Evolutionary conservation across 495 filamentous ascomycete genomes (phyloP).

Genomic region (Chaetomium fimeti): DNA sequence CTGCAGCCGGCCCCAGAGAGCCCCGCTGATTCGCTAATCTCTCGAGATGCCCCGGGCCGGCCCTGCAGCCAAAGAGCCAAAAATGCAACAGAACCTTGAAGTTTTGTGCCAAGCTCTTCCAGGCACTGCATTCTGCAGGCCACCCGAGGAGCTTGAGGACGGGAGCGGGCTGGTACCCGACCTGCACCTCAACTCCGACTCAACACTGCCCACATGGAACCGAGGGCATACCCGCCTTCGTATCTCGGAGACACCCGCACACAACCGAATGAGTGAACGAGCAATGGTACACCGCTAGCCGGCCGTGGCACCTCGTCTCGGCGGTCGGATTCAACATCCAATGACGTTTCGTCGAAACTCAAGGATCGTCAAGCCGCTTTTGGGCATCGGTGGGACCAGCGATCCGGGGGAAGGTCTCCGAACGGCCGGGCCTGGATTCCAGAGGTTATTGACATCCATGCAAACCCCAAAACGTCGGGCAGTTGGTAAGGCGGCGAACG

Average conservation of each 20-base stretch:
- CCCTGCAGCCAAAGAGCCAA: not conserved
- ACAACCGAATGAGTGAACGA: not conserved
- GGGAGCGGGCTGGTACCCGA: no score
- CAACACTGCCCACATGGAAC: not conserved
- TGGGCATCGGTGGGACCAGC: not conserved
- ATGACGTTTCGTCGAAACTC: not conserved
- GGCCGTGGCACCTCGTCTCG: not conserved
- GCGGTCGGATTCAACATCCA: not conserved
- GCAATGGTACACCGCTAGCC: not conserved
- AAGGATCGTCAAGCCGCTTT: not conserved
- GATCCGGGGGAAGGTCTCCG: not conserved
- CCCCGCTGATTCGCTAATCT: conserved; percentile 1
- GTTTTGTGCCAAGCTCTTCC: not conserved
- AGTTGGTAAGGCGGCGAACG: not conserved
- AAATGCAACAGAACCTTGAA: not conserved
- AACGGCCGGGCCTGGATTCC: not conserved
- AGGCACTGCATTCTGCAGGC: not conserved
- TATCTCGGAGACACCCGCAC: not conserved
- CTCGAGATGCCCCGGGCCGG: not conserved
- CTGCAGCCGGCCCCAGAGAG: not conserved
- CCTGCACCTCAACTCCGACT: not conserved
- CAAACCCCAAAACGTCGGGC: not conserved
- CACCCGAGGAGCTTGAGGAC: not conserved
- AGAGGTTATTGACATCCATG: not conserved
- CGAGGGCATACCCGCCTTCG: not conserved